Evolutionary conservation across 768 basidiomycete genomes (phyloP).

Genomic region (Lentinula detonsa): DNA sequence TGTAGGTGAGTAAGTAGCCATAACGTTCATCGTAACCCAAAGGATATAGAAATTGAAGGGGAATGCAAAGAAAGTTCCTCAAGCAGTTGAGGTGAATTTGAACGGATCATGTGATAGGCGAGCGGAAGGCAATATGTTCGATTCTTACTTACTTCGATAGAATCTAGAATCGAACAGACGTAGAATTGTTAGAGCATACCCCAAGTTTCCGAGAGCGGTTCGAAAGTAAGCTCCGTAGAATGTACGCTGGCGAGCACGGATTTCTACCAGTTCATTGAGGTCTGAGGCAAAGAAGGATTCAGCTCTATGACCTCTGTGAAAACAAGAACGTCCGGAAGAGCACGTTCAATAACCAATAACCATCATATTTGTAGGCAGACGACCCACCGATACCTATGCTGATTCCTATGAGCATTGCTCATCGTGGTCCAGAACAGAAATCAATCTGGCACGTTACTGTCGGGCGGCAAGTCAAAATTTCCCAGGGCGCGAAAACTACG

Average conservation of each 20-base stretch:
- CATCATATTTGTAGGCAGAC: not conserved
- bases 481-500: not conserved
- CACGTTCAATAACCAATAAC: not conserved
- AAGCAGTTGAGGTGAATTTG: not conserved
- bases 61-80: not conserved
- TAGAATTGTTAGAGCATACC: constrained; percentile 67
- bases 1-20: constrained; percentile 10
- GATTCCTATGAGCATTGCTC: not conserved
- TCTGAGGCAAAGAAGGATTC: constrained; percentile 49
- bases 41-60: not conserved
- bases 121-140: too few relatives aligned
- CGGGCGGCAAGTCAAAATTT: not conserved
- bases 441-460: not conserved
- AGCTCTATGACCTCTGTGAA: constrained; percentile 35
- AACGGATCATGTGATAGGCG: not conserved
- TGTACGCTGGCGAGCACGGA: constrained; percentile 76
- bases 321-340: not conserved
- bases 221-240: constrained; percentile 81
- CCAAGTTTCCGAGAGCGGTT: constrained; percentile 67
- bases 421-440: not conserved
- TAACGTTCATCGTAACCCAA: not conserved
- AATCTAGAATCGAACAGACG: constrained; percentile 76
- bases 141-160: constrained; percentile 51
- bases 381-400: constrained; percentile 2
- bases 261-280: constrained; percentile 58